phyloP scores from a whole-genome alignment of 495 filamentous ascomycete genomes.

The Tuber microsphaerosporum region DNA sequence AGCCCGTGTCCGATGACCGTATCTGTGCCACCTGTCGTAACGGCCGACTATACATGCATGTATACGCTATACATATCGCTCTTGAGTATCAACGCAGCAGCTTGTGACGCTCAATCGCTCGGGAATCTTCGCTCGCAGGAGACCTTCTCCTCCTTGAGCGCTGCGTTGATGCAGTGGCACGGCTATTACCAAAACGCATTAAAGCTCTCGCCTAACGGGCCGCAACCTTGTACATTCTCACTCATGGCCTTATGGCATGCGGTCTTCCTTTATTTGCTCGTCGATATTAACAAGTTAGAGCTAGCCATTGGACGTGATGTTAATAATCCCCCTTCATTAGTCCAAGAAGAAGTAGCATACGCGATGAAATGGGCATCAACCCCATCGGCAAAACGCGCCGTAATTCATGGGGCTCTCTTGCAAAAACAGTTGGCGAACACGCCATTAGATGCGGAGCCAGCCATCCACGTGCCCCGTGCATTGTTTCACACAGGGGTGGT shows the following conservation, averaged over 20 bases:
- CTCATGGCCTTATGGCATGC: conserved; percentile 28
- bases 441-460: conserved; percentile 21
- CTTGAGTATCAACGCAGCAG: conserved; percentile 9
- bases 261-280: conserved; percentile 25
- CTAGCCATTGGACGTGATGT: conserved; percentile 30
- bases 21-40: conserved; percentile 1
- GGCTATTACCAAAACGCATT: neutral
- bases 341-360: conserved; percentile 10
- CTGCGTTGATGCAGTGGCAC: neutral
- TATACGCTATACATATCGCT: conserved; percentile 8
- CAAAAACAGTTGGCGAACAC: conserved; percentile 15
- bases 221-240: conserved; percentile 6
- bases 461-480: conserved; percentile 25
- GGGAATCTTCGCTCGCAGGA: conserved; percentile 5
- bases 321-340: neutral
- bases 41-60: neutral
- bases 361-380: conserved; percentile 20
- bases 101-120: conserved; percentile 4
- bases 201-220: neutral
- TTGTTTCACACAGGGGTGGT: conserved; percentile 22
- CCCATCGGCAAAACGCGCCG: conserved; percentile 14
- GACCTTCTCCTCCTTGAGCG: neutral
- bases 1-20: neutral
- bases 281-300: conserved; percentile 25
- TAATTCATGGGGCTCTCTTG: conserved; percentile 21